Evolutionary conservation across 495 filamentous ascomycete species (phyloP).

Genomic region (Penicillium cosmopolitanum): DNA sequence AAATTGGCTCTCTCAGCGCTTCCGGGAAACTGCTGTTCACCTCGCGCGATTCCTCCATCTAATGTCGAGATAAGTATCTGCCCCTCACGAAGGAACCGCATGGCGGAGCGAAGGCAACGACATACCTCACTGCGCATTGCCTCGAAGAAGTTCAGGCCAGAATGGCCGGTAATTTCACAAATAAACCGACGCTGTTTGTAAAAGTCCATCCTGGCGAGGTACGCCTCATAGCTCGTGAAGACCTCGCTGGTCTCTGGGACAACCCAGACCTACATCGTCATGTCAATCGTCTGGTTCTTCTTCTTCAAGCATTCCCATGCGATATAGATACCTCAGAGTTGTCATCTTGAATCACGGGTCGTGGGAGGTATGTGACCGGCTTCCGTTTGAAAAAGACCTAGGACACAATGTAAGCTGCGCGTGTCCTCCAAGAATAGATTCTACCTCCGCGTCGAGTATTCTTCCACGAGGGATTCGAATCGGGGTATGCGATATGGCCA

Average conservation of each 20-base stretch:
- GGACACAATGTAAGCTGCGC: slow-evolving; percentile 25
- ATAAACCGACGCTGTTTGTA: slow-evolving; percentile 93
- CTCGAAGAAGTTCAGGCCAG: slow-evolving; percentile 90
- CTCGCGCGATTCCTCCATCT: slow-evolving; percentile 85
- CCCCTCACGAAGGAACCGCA: neutral
- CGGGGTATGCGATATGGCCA: slow-evolving; percentile 8
- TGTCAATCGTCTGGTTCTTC: slow-evolving; percentile 2
- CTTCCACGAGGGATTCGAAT: neutral
- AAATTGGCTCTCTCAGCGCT: slow-evolving; percentile 84
- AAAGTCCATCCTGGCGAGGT: slow-evolving; percentile 86
- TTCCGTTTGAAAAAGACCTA: slow-evolving; percentile 97
- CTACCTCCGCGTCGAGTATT: slow-evolving; percentile 8
- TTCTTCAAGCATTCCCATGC: neutral
- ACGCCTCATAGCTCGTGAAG: slow-evolving; percentile 87
- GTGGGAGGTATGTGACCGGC: slow-evolving; percentile 80
- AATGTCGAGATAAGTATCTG: slow-evolving; percentile 9
- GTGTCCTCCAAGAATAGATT: neutral
- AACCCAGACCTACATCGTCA: slow-evolving; percentile 73
- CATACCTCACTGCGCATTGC: slow-evolving; percentile 91
- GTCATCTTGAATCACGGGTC: slow-evolving; percentile 76
- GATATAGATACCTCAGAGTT: slow-evolving; percentile 67
- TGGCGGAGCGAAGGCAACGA: slow-evolving; percentile 9
- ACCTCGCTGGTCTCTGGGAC: slow-evolving; percentile 89
- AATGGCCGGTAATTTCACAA: slow-evolving; percentile 93
- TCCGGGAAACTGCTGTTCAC: slow-evolving; percentile 92